Evolutionary conservation across 2,329 filamentous ascomycete genomes (phyloP).

Genomic region (Pseudophaeomoniella oleicola): DNA sequence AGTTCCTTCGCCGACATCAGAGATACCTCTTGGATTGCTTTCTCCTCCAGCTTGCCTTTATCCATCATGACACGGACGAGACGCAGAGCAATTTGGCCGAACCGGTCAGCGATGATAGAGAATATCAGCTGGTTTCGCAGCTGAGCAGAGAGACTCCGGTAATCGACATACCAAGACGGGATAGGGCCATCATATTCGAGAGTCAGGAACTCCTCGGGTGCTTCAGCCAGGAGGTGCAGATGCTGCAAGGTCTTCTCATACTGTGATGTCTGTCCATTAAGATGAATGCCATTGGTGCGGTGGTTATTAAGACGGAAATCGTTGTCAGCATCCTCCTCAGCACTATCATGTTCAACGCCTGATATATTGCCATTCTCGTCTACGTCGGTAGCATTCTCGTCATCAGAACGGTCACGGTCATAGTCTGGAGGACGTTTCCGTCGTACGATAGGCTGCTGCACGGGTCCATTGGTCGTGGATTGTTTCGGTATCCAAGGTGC

Average conservation of each 20-base stretch:
- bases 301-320: slow-evolving; percentile 11
- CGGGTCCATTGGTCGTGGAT: not conserved
- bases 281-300: slow-evolving; percentile 1
- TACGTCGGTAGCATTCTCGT: slow-evolving; percentile 11
- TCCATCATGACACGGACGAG: slow-evolving; percentile 71
- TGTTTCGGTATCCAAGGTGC: not conserved
- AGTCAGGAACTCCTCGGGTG: slow-evolving; percentile 22
- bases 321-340: slow-evolving; percentile 14
- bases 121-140: slow-evolving; percentile 70
- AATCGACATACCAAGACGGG: slow-evolving; percentile 74
- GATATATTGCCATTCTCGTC: slow-evolving; percentile 6
- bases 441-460: not conserved
- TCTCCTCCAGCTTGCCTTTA: slow-evolving; percentile 91
- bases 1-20: slow-evolving; percentile 78
- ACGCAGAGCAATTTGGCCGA: slow-evolving; percentile 62
- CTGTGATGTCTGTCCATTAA: not conserved
- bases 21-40: slow-evolving; percentile 63
- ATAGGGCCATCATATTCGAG: slow-evolving; percentile 31
- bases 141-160: slow-evolving; percentile 53
- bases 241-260: slow-evolving; percentile 11
- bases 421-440: not conserved
- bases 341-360: slow-evolving; percentile 22
- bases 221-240: slow-evolving; percentile 34
- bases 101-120: slow-evolving; percentile 61
- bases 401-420: slow-evolving; percentile 4